Percentiles rank a stretch among this genome's conserved stretches.
phyloP scores from a whole-genome alignment of 495 filamentous ascomycete genomes.

The Penicillium lagena region DNA sequence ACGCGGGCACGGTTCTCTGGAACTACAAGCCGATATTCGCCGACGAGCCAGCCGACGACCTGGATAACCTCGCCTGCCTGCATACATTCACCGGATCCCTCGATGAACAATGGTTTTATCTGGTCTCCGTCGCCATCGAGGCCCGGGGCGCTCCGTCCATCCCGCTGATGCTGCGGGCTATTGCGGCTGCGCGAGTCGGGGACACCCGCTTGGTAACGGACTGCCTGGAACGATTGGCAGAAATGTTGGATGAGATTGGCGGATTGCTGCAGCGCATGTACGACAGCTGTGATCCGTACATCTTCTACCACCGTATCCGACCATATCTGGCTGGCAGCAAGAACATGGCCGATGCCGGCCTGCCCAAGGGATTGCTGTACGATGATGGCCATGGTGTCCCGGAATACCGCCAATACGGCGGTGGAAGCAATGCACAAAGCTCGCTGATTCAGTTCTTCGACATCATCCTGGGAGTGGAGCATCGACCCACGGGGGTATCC shows the following conservation, averaged over 20 bases:
- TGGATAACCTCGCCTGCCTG: constrained; percentile 79
- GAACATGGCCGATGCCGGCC: constrained; percentile 90
- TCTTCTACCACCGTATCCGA: constrained; percentile 90
- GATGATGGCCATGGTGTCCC: constrained; percentile 65
- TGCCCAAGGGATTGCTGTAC: constrained; percentile 82
- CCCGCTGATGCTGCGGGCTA: constrained; percentile 80
- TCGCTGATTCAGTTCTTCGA: constrained; percentile 95
- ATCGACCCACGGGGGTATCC: constrained; percentile 80
- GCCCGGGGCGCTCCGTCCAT: constrained; percentile 86
- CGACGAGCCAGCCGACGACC: constrained; percentile 69
- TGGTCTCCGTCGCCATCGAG: constrained; percentile 93
- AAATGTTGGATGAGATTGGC: constrained; percentile 78
- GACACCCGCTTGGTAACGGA: constrained; percentile 66
- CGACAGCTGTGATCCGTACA: constrained; percentile 84
- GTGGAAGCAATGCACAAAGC: constrained; percentile 93
- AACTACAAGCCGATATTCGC: constrained; percentile 89
- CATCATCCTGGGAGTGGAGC: constrained; percentile 82
- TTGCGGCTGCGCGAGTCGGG: constrained; percentile 67
- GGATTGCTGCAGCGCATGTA: constrained; percentile 75
- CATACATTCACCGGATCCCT: constrained; percentile 90
- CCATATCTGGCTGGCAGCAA: constrained; percentile 93
- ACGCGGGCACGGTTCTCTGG: constrained; percentile 87
- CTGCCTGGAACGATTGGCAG: constrained; percentile 71
- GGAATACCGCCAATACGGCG: constrained; percentile 70
- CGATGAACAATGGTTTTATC: constrained; percentile 98